Percentiles rank a stretch among this genome's conserved stretches.
Conservation (phyloP, 306 rosid genomes). For the Adenanthera pavonina region DNA sequence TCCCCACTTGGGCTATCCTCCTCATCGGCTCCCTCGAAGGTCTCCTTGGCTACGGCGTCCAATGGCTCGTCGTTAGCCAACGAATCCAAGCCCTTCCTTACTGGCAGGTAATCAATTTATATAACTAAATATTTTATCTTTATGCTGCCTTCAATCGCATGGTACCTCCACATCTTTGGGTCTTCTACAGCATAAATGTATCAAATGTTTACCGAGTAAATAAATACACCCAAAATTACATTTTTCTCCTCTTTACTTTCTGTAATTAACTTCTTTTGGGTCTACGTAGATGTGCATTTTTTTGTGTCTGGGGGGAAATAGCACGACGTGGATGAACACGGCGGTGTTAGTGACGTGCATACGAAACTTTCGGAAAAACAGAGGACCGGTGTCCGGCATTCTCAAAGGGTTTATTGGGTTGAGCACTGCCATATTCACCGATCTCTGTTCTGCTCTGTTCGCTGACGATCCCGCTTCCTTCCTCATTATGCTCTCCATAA, state of each 20-base stretch:
- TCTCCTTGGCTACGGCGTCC: slow-evolving; percentile 63
- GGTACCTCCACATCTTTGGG: background rate
- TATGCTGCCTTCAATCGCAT: too few species aligned
- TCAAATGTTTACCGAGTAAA: background rate
- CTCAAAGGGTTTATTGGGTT: slow-evolving; percentile 75
- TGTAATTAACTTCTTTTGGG: background rate
- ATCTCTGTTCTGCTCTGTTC: slow-evolving; percentile 71
- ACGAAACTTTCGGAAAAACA: slow-evolving; percentile 61
- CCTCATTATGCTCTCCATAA: slow-evolving; percentile 68
- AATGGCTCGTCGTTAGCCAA: slow-evolving; percentile 83
- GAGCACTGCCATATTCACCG: slow-evolving; percentile 95
- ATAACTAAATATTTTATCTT: too few species aligned
- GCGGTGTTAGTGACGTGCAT: slow-evolving; percentile 69
- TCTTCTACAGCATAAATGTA: background rate
- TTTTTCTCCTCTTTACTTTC: background rate
- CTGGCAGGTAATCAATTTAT: slow-evolving; percentile 67
- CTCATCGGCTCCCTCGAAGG: slow-evolving; percentile 73
- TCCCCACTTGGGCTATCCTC: slow-evolving; percentile 66
- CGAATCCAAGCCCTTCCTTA: slow-evolving; percentile 68
- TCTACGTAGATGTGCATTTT: slow-evolving; percentile 72
- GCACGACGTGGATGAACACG: slow-evolving; percentile 99
- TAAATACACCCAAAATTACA: too few species aligned
- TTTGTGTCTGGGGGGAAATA: slow-evolving; percentile 92
- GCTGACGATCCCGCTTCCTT: slow-evolving; percentile 64
- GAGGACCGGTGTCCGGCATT: slow-evolving; percentile 75